phyloP scores from a whole-genome alignment of 768 basidiomycete species.

The Mrakia gelida region DNA sequence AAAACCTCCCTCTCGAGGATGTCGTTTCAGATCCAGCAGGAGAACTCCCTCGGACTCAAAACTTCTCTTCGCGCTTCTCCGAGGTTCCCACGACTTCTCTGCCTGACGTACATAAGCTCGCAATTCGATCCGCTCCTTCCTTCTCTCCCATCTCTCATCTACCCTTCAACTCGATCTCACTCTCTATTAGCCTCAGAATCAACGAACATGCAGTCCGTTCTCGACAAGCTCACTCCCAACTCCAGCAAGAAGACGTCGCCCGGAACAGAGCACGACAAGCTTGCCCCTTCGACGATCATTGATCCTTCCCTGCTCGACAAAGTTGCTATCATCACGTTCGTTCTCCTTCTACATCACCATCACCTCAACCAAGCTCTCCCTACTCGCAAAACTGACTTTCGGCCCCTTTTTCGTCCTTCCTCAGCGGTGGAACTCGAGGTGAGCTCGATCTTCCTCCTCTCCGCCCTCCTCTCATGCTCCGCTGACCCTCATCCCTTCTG shows the following conservation, averaged over 20 bases:
- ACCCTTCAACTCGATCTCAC: too few relatives aligned
- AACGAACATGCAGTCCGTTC: background rate
- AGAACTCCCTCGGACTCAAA: too few relatives aligned
- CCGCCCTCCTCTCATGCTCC: background rate
- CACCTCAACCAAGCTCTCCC: background rate
- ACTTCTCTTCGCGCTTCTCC: too few relatives aligned
- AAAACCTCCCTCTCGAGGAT: too few relatives aligned
- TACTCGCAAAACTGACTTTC: background rate
- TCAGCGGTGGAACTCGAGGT: background rate
- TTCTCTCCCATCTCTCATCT: too few relatives aligned
- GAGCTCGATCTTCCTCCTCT: constrained; percentile 1
- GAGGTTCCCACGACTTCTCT: too few relatives aligned
- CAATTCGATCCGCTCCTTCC: too few relatives aligned
- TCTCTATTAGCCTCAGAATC: too few relatives aligned
- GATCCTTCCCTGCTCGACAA: background rate
- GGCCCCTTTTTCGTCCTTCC: background rate
- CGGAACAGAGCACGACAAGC: background rate
- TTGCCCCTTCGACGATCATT: background rate
- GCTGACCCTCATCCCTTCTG: background rate
- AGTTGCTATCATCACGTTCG: constrained; percentile 6
- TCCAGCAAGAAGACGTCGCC: background rate
- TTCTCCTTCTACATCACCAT: background rate
- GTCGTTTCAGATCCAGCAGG: too few relatives aligned
- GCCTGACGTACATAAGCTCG: too few relatives aligned
- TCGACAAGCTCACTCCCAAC: background rate